A percentile compares a stretch with the other conserved stretches of the same genome.
Evolutionary conservation across 306 rosid genomes (phyloP).

Genomic region (Acacia melanoxylon): DNA sequence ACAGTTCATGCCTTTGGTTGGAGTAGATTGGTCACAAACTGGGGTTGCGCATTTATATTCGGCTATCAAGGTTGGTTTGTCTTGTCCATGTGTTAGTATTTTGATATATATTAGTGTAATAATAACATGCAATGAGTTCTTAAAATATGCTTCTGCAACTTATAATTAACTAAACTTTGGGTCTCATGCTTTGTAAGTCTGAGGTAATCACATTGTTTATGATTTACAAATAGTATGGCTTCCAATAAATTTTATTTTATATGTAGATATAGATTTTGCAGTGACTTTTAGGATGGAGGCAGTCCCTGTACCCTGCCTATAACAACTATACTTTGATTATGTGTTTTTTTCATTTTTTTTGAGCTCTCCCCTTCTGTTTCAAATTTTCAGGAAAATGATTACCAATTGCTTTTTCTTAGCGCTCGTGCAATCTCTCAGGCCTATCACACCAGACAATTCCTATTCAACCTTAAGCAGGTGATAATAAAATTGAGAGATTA

Average conservation of each 20-base stretch:
- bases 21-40: conserved; percentile 93
- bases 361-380: conserved; percentile 23
- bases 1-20: conserved; percentile 98
- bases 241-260: neutral
- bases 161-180: neutral
- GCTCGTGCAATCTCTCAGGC: conserved; percentile 99
- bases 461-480: conserved; percentile 92
- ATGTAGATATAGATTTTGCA: neutral
- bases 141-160: conserved; percentile 4
- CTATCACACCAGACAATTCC: conserved; percentile 74
- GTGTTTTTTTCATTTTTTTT: neutral
- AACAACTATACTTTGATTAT: conserved; percentile 2
- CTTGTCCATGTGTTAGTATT: conserved; percentile 17
- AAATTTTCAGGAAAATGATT: conserved; percentile 79
- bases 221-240: neutral
- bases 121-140: conserved; percentile 8
- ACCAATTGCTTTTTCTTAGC: conserved; percentile 89
- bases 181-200: neutral
- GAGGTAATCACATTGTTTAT: neutral
- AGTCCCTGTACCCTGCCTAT: conserved; percentile 17
- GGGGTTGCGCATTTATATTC: conserved; percentile 98
- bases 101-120: conserved; percentile 12
- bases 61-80: conserved; percentile 77
- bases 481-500: conserved; percentile 26
- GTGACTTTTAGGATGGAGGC: conserved; percentile 18